Percentiles rank a stretch among this genome's conserved stretches.
Conservation (phyloP, 1,284 basidiomycete species). For the Termitomyces sp. region DNA sequence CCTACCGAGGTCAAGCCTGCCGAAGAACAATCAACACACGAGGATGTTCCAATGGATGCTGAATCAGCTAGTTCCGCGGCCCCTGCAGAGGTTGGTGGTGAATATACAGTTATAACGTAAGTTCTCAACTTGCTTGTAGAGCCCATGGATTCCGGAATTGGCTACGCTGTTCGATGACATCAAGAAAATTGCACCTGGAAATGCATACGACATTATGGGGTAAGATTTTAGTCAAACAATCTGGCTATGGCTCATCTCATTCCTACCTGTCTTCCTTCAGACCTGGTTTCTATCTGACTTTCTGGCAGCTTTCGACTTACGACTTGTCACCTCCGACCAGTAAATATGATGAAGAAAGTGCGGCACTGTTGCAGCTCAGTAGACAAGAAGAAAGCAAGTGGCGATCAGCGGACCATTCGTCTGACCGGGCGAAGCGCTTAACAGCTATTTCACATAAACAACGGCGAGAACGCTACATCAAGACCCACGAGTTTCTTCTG, state of each 20-base stretch:
- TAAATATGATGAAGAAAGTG: constrained; percentile 67
- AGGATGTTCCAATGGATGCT: constrained; percentile 53
- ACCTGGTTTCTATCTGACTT: constrained; percentile 86
- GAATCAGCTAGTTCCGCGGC: constrained; percentile 25
- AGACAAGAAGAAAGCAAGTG: constrained; percentile 58
- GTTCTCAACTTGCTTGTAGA: constrained; percentile 33
- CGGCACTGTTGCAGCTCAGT: constrained; percentile 51
- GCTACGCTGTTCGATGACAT: constrained; percentile 66
- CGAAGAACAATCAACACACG: constrained; percentile 28
- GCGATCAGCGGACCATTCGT: constrained; percentile 57
- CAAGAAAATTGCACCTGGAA: constrained; percentile 60
- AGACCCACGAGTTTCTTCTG: constrained; percentile 47
- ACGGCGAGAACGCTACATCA: constrained; percentile 58
- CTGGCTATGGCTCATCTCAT: constrained; percentile 1
- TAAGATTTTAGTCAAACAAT: constrained; percentile 29
- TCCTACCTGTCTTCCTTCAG: constrained; percentile 33
- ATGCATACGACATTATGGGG: constrained; percentile 67
- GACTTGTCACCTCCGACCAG: constrained; percentile 73
- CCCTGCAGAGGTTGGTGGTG: constrained; percentile 32
- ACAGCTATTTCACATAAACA: constrained; percentile 53
- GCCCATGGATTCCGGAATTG: constrained; percentile 74
- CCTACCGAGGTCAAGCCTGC: constrained; percentile 27
- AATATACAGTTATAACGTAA: not conserved
- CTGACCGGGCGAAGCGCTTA: constrained; percentile 51
- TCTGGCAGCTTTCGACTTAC: constrained; percentile 91